A percentile compares a stretch with the other conserved stretches of the same genome.
Evolutionary conservation across 2,329 filamentous ascomycete genomes (phyloP).

Genomic region (Ascochyta lentis): DNA sequence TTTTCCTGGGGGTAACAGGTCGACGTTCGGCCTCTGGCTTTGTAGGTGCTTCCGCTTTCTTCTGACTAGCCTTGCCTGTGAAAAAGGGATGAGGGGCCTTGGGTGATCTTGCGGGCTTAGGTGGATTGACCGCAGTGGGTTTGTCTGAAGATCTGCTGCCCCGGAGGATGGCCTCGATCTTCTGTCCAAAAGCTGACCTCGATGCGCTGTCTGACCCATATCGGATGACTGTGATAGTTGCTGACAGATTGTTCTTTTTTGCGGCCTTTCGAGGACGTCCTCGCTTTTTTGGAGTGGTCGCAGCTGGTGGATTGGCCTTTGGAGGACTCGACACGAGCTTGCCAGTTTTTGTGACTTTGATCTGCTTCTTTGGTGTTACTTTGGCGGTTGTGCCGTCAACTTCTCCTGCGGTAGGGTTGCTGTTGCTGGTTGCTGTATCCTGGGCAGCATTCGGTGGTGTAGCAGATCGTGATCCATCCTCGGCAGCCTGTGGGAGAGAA

Average conservation of each 20-base stretch:
- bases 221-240: constrained; percentile 60
- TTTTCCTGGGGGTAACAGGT: constrained; percentile 34
- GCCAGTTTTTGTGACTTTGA: constrained; percentile 53
- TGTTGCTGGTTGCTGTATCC: background rate
- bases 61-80: constrained; percentile 57
- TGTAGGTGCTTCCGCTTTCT: constrained; percentile 28
- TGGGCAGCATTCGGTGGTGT: constrained; percentile 4
- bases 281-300: constrained; percentile 55
- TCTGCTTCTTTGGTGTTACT: constrained; percentile 42
- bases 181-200: constrained; percentile 60
- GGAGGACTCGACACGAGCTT: constrained; percentile 53
- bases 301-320: constrained; percentile 25
- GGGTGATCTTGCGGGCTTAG: constrained; percentile 41
- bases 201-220: constrained; percentile 63
- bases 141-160: constrained; percentile 34
- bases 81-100: constrained; percentile 75
- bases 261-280: constrained; percentile 16
- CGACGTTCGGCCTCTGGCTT: constrained; percentile 18
- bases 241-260: constrained; percentile 36
- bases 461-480: background rate
- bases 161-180: constrained; percentile 69
- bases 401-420: background rate
- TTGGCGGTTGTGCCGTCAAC: constrained; percentile 3
- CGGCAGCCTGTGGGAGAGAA: constrained; percentile 4
- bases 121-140: constrained; percentile 24